Percentiles rank a stretch among this genome's conserved stretches.
phyloP scores from a whole-genome alignment of 202 grass and related monocot genomes.

The Schoenoplectus tabernaemontani region DNA sequence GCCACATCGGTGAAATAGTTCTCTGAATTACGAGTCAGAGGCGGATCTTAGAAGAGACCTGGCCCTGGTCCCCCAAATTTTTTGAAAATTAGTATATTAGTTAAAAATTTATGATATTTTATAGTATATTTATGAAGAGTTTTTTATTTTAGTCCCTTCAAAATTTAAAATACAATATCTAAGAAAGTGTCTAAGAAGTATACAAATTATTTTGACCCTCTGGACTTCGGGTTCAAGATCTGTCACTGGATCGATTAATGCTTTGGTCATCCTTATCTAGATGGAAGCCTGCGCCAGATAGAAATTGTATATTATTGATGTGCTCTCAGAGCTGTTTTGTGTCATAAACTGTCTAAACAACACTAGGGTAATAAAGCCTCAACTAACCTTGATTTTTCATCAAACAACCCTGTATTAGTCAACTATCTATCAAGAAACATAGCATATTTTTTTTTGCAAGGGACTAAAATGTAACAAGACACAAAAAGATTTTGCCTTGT shows the following conservation, averaged over 20 bases:
- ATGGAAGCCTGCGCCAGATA: slow-evolving; percentile 66
- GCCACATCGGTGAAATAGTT: slow-evolving; percentile 82
- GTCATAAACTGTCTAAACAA: neutral
- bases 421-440: neutral
- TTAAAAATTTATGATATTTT: too few relatives aligned
- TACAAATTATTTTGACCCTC: too few relatives aligned
- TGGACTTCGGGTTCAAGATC: too few relatives aligned
- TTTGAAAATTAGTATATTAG: too few relatives aligned
- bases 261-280: slow-evolving; percentile 95
- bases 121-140: too few relatives aligned
- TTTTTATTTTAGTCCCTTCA: too few relatives aligned
- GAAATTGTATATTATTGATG: neutral
- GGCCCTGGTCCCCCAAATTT: too few relatives aligned
- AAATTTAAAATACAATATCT: too few relatives aligned
- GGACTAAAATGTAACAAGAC: neutral
- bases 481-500: neutral
- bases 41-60: too few relatives aligned
- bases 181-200: too few relatives aligned
- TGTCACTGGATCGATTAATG: slow-evolving; percentile 92
- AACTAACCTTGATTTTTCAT: neutral
- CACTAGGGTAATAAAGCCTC: neutral
- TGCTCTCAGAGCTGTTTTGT: neutral
- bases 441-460: neutral
- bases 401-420: neutral
- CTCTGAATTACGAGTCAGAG: slow-evolving; percentile 78